Evolutionary conservation across 805 yeast genomes (phyloP), one percentile per base, ranked within the genome.

Genomic region (Hyphopichia homilentoma): DNA sequence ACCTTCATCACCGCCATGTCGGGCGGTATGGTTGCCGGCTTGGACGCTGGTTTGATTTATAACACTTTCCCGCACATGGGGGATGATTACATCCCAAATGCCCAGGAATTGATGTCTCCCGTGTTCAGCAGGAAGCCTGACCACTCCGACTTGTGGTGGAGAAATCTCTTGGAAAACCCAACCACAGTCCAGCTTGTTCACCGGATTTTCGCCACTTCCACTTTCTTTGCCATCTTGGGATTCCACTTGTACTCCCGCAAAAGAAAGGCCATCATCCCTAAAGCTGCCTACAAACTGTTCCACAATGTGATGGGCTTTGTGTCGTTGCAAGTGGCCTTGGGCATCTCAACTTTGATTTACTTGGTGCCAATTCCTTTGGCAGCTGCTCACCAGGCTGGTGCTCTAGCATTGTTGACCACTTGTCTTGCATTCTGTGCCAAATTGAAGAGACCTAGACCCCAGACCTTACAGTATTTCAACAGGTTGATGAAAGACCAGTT

Each of bases 31-130:
- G 99, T 93, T 27, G 98, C 99, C 11, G 98, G 98, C 6, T 69
- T 93, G 34, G 98, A 93, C 61, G 98, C 99, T 3, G 98, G 98
- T 30, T 68, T 89, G 59, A 88, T 93, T 44, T 93, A 93, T 61
- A 93, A 93, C 59, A 82, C 94, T 4, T 93, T 88, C 74, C 98
- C 99, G 20, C 84, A 81, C 48, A 93, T 93, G 98, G 97, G 97
- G 25, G 86, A 86, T 31, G 76, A 75, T 25, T 72, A 75, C 63
- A 43, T 84, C 23, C 98, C 99, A 7, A 73, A 84, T 12, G 59
- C 53, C n/a, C 63, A 72, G 41, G 99, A 93, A 57, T 65, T 93
- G 30, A 75, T 89, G 69, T 83, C 84, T 29, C 78, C 82, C 4
- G 70, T 73, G 13, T 93, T 68, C 54, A 71, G 95, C 3, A 73